These are phyloP conservation scores for Liquidambar formosana DNA, from an alignment of 164 flowering plant species.

Conservation along the genomic window DNA sequence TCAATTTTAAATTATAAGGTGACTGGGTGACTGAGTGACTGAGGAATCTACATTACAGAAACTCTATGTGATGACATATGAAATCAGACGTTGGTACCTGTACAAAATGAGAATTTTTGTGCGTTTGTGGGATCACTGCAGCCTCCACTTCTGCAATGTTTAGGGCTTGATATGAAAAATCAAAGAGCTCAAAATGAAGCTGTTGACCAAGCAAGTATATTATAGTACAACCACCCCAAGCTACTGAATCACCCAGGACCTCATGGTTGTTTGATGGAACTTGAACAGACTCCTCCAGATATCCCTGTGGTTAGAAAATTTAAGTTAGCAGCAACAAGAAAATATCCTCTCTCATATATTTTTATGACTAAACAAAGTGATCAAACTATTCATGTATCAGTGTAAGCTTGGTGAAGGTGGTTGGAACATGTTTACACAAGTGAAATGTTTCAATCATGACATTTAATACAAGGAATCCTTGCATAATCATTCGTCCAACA, in stretches of 20 bases:
- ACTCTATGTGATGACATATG: not conserved
- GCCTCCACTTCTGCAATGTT: conserved; percentile 91
- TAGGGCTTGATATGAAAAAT: conserved; percentile 94
- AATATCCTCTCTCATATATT: not conserved
- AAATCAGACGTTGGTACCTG: conserved; percentile 48
- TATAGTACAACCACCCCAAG: conserved; percentile 98
- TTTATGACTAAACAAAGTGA: not conserved
- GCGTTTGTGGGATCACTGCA: conserved; percentile 36
- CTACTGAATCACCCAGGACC: conserved; percentile 86
- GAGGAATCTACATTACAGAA: no score
- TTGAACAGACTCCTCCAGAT: conserved; percentile 70
- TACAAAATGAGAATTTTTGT: conserved; percentile 44
- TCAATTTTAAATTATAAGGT: no score
- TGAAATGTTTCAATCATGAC: no score
- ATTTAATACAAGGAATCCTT: no score
- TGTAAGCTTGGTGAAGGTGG: not conserved
- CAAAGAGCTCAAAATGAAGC: conserved; percentile 94
- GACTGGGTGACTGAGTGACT: no score
- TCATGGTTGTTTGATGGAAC: conserved; percentile 49
- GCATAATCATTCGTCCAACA: no score
- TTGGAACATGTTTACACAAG: not conserved
- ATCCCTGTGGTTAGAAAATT: conserved; percentile 43
- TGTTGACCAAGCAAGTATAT: conserved; percentile 96
- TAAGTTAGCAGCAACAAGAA: conserved; percentile 2
- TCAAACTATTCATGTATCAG: not conserved